A percentile compares a stretch with the other conserved stretches of the same genome.
These are phyloP conservation scores for Neonectria ditissima DNA, from an alignment of 2,329 filamentous ascomycete genomes.

Conservation along the genomic window DNA sequence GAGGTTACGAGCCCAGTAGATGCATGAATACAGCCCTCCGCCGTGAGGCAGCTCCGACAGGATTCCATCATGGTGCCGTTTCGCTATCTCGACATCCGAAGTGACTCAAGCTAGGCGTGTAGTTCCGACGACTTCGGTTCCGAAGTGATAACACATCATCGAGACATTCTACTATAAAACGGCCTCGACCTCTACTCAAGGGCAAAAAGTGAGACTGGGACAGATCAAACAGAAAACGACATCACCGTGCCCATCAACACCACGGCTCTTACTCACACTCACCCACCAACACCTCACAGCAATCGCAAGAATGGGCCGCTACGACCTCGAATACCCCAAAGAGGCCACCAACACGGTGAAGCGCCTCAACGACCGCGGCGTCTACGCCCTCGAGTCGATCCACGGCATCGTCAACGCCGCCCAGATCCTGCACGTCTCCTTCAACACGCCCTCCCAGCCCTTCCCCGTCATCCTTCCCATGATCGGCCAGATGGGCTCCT, in stretches of 20 bases:
- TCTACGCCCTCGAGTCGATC: conserved; percentile 79
- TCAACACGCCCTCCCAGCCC: conserved; percentile 71
- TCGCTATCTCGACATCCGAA: conserved; percentile 3
- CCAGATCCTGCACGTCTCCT: conserved; percentile 84
- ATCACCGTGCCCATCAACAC: neutral
- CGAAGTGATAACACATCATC: conserved; percentile 9
- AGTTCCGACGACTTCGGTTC: conserved; percentile 14
- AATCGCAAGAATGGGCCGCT: conserved; percentile 49
- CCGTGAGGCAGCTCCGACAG: conserved; percentile 10
- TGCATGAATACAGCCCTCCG: conserved; percentile 6
- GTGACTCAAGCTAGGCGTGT: neutral
- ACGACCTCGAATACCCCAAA: conserved; percentile 71
- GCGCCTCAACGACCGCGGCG: conserved; percentile 72
- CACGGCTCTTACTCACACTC: neutral
- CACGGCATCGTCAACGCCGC: conserved; percentile 80
- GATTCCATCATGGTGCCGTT: conserved; percentile 16
- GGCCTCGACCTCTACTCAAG: neutral
- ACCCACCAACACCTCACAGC: conserved; percentile 3
- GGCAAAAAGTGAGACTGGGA: neutral
- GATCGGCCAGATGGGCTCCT: conserved; percentile 86
- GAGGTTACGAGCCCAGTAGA: neutral
- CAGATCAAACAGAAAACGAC: neutral
- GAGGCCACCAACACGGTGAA: conserved; percentile 74
- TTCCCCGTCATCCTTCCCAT: conserved; percentile 86
- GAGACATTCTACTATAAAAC: conserved; percentile 13